A percentile compares a stretch with the other conserved stretches of the same genome.
Conservation (phyloP, 495 filamentous ascomycete species). For the Aspergillus wentii region DNA sequence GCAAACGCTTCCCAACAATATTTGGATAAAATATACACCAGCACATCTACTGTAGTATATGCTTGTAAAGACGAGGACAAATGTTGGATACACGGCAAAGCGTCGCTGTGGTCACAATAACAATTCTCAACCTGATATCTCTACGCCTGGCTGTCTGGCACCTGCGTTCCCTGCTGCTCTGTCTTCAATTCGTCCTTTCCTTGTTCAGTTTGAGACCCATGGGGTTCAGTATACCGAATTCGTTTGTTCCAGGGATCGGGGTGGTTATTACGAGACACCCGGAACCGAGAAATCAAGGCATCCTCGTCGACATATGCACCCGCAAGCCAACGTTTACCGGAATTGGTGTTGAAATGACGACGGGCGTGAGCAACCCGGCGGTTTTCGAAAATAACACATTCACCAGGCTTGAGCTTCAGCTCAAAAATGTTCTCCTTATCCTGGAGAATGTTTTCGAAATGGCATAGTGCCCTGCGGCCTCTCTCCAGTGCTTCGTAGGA, state of each 20-base stretch:
- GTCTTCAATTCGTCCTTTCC: no score
- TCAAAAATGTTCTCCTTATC: slow-evolving; percentile 51
- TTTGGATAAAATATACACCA: no score
- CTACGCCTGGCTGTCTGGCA: no score
- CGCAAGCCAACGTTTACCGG: slow-evolving; percentile 68
- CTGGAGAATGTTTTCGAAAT: slow-evolving; percentile 36
- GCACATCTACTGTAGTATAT: no score
- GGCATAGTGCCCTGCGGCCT: slow-evolving; percentile 32
- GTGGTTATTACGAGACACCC: slow-evolving; percentile 24
- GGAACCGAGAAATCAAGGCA: slow-evolving; percentile 50
- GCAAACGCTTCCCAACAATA: no score
- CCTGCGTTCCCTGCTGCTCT: no score
- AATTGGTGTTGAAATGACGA: slow-evolving; percentile 55
- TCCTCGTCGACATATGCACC: slow-evolving; percentile 79
- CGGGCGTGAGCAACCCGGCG: slow-evolving; percentile 73
- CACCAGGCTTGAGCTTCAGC: slow-evolving; percentile 67
- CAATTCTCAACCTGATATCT: no score
- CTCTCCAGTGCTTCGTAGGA: not conserved
- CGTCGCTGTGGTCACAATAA: no score
- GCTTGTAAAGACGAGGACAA: no score
- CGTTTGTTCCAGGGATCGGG: slow-evolving; percentile 14
- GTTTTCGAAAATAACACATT: slow-evolving; percentile 88
- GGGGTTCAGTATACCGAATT: no score
- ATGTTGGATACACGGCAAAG: no score
- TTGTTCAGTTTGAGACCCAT: no score